These are phyloP conservation scores for Melampsora americana DNA, from an alignment of 1,284 basidiomycete genomes.

Conservation along the genomic window DNA sequence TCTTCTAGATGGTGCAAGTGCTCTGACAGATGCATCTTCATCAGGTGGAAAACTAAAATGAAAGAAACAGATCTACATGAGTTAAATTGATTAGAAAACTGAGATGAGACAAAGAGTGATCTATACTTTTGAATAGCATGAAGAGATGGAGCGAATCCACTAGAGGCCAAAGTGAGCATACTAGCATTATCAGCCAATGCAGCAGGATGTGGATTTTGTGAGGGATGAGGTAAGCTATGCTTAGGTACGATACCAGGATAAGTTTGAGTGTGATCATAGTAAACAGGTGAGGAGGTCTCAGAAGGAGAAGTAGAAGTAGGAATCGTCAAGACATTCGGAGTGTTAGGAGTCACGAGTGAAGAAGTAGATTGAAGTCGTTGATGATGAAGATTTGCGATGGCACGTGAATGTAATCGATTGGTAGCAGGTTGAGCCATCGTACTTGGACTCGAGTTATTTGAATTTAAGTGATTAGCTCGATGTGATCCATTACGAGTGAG, in stretches of 20 bases:
- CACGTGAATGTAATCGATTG: neutral
- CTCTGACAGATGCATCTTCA: constrained; percentile 41
- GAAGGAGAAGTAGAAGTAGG: constrained; percentile 3
- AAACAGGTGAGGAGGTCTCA: neutral
- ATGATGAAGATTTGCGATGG: constrained; percentile 1
- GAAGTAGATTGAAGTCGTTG: constrained; percentile 20
- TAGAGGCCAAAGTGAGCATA: constrained; percentile 40
- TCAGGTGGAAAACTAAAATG: constrained; percentile 24
- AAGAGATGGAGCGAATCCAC: constrained; percentile 36
- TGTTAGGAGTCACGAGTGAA: constrained; percentile 2
- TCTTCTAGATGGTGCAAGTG: constrained; percentile 35
- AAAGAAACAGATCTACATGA: no score
- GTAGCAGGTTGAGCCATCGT: constrained; percentile 20
- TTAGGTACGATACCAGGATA: constrained; percentile 33
- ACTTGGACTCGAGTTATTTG: neutral
- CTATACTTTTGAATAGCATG: constrained; percentile 37
- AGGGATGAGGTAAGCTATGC: constrained; percentile 38
- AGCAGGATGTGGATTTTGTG: constrained; percentile 44
- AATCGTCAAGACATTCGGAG: constrained; percentile 15
- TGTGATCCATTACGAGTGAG: neutral
- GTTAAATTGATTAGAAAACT: neutral
- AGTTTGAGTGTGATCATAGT: neutral
- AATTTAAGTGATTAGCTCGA: neutral
- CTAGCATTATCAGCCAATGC: constrained; percentile 40
- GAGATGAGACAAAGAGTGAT: neutral